Evolutionary conservation across 768 basidiomycete genomes (phyloP), one percentile per base, ranked within the genome.

Genomic region (Boletus subcaerulescens): DNA sequence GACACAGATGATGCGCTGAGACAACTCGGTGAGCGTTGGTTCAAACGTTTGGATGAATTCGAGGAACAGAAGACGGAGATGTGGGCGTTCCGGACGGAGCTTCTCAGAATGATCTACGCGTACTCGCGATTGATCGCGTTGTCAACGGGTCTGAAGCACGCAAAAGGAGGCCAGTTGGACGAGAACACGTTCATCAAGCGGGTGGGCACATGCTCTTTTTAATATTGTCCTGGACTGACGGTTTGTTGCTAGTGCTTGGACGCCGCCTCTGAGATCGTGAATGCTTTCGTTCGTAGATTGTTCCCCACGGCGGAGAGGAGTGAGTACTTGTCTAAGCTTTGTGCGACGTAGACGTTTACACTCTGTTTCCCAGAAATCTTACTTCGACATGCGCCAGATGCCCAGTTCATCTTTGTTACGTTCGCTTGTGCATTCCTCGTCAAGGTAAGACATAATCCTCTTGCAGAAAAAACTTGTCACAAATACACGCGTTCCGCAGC

Each of bases 401-500:
- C 86, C 1, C 86, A 91, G 59, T 85, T 83, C 56, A 84, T 92
- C 11, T 90, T 92, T 60, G 78, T 85, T 24, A 89, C 86, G 0
- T 92, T 91, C 58, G 90, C 91, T 11, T 83, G 85, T 10, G 85
- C 90, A 3, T 93, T 93, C 75, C 75, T 93, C 15, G 79, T 93
- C 59, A 92, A 93, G 77, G 87, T 85, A 64, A 46, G 71, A 14
- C 12, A 26, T 38, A 10, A 36, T 24, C 18, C 24, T 50, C 40
- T 29, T 47, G 44, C 8, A 4, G 10, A 31, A 14, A 24, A 50
- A 22, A 11, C 10, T 24, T 3, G 15, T 17, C 26, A 26, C 39
- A 26, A 39, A 58, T 45, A 56, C 33, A 47, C 45, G n/a, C 22
- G 22, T 5, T 38, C 26, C n/a, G 14, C 57, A 87, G 86, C 78